Percentiles rank a stretch among this genome's conserved stretches.
phyloP scores from a whole-genome alignment of 257 asterid genomes.

The Ilex aquifolium region DNA sequence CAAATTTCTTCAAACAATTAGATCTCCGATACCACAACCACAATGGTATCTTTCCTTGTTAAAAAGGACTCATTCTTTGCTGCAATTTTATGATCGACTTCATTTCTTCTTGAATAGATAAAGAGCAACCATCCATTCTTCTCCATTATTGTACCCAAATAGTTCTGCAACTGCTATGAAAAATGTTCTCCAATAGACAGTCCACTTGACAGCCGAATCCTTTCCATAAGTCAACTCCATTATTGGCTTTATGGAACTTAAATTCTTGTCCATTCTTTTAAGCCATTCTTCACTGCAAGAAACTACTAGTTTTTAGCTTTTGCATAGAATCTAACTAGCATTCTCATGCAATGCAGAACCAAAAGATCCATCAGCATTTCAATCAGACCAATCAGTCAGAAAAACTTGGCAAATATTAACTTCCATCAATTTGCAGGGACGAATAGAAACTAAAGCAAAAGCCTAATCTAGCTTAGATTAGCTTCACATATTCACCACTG shows the following conservation, averaged over 20 bases:
- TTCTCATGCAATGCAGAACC: background rate
- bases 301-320: constrained; percentile 5
- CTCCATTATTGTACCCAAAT: constrained; percentile 71
- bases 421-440: background rate
- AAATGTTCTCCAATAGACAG: constrained; percentile 85
- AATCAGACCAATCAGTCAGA: too few relatives aligned
- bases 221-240: constrained; percentile 85
- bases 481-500: background rate
- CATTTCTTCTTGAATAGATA: constrained; percentile 71
- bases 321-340: background rate
- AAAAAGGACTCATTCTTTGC: background rate
- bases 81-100: background rate
- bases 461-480: background rate
- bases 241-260: constrained; percentile 47
- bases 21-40: too few relatives aligned
- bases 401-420: too few relatives aligned
- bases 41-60: background rate
- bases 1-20: too few relatives aligned
- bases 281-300: constrained; percentile 88
- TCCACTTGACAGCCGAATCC: constrained; percentile 86
- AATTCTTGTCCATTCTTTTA: constrained; percentile 67
- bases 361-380: background rate
- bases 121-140: constrained; percentile 89
- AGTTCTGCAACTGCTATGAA: constrained; percentile 83
- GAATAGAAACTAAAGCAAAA: too few relatives aligned